These are phyloP conservation scores for Lactifluus volemus DNA, from an alignment of 768 basidiomycete genomes.

Conservation along the genomic window DNA sequence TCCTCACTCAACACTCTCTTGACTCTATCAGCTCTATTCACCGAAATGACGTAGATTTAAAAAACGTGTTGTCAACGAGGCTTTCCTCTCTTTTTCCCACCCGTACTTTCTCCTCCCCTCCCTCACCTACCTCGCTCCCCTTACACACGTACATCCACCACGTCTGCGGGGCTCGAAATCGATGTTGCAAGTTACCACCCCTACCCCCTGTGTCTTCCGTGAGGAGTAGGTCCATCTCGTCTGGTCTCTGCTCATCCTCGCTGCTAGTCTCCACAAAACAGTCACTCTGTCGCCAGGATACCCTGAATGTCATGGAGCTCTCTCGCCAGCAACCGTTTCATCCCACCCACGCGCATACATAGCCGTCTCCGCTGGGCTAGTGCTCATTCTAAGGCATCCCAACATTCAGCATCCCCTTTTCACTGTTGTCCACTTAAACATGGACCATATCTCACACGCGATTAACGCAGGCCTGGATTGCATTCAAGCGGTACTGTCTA, in stretches of 20 bases:
- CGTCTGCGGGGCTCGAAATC: no score
- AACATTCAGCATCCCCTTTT: no score
- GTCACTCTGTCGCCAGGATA: background rate
- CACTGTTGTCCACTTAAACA: no score
- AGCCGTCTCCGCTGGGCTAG: background rate
- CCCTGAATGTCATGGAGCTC: slow-evolving; percentile 2
- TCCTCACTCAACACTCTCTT: background rate
- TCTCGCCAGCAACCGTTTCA: background rate
- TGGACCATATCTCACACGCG: background rate
- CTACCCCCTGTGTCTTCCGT: slow-evolving; percentile 5
- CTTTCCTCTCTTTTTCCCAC: background rate
- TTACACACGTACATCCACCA: background rate
- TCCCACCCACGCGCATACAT: background rate
- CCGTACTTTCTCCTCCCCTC: no score
- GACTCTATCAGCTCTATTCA: background rate
- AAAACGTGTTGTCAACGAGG: slow-evolving; percentile 5
- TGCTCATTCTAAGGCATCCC: background rate
- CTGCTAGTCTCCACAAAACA: background rate
- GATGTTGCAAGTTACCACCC: background rate
- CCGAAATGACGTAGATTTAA: slow-evolving; percentile 6
- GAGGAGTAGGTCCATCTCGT: background rate
- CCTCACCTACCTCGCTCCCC: background rate
- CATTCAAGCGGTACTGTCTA: background rate
- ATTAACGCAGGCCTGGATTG: background rate
- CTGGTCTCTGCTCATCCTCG: background rate